Evolutionary conservation across 192 early-diverging fungal genomes (phyloP).

Genomic region (Coemansia sp.): DNA sequence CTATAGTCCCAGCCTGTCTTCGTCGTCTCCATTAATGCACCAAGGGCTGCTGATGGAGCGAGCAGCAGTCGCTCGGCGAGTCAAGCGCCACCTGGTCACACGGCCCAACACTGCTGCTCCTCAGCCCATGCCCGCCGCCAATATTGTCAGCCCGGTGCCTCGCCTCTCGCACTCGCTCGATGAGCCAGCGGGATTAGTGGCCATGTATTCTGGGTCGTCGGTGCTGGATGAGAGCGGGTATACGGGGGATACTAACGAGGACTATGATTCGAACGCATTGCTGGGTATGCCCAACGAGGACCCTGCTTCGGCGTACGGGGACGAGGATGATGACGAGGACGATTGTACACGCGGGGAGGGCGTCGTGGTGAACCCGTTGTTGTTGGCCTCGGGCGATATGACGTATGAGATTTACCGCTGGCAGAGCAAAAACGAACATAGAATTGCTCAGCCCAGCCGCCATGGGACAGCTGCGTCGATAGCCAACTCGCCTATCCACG

Average conservation of each 20-base stretch:
- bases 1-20: constrained; percentile 23
- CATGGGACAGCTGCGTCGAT: not conserved
- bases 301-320: constrained; percentile 44
- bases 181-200: not conserved
- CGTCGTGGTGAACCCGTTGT: constrained; percentile 51
- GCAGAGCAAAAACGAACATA: constrained; percentile 64
- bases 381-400: constrained; percentile 72
- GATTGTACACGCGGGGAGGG: constrained; percentile 12
- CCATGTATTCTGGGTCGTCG: not conserved
- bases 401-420: constrained; percentile 93
- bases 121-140: constrained; percentile 4
- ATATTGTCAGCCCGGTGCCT: constrained; percentile 2
- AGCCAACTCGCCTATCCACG: not conserved
- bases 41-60: constrained; percentile 35
- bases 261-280: constrained; percentile 14
- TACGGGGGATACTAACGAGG: constrained; percentile 44
- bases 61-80: constrained; percentile 62
- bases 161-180: constrained; percentile 10
- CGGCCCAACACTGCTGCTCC: constrained; percentile 33
- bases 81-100: constrained; percentile 71
- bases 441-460: not conserved
- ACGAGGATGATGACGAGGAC: constrained; percentile 26
- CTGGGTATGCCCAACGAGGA: constrained; percentile 24
- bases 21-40: constrained; percentile 14
- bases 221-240: constrained; percentile 47